A percentile compares a stretch with the other conserved stretches of the same genome.
phyloP scores from a whole-genome alignment of 2,329 filamentous ascomycete genomes.

The Talaromyces sp. region DNA sequence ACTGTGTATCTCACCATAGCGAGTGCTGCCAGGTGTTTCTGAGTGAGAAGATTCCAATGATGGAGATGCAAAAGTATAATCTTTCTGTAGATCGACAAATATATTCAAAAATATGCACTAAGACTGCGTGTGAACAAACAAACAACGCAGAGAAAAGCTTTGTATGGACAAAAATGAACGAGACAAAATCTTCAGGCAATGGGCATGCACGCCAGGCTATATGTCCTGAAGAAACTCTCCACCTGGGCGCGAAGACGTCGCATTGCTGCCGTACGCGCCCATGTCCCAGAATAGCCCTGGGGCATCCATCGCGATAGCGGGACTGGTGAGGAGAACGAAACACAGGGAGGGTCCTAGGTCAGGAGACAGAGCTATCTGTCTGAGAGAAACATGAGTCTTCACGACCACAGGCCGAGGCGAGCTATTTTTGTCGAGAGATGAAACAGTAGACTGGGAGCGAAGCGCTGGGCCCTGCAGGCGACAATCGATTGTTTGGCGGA shows the following conservation, averaged over 20 bases:
- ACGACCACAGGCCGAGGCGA: conserved; percentile 7
- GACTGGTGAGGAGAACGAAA: conserved; percentile 11
- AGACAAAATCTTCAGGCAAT: neutral
- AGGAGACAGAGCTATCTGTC: neutral
- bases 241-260: conserved; percentile 1
- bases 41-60: neutral
- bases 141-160: neutral
- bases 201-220: neutral
- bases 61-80: neutral
- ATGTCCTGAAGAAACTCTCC: neutral
- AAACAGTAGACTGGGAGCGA: conserved; percentile 6
- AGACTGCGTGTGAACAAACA: neutral
- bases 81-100: neutral
- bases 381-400: conserved; percentile 10
- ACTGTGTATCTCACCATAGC: conserved; percentile 11
- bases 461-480: neutral
- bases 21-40: neutral
- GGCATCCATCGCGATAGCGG: conserved; percentile 15
- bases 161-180: neutral
- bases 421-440: conserved; percentile 1
- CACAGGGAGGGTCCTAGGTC: neutral
- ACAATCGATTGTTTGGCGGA: conserved; percentile 4
- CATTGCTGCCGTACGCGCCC: conserved; percentile 24
- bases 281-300: conserved; percentile 21
- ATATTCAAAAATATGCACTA: neutral